Evolutionary conservation across 2,329 filamentous ascomycete species (phyloP), one percentile per base, ranked within the genome.

Genomic region (Ophiostoma angusticollis): DNA sequence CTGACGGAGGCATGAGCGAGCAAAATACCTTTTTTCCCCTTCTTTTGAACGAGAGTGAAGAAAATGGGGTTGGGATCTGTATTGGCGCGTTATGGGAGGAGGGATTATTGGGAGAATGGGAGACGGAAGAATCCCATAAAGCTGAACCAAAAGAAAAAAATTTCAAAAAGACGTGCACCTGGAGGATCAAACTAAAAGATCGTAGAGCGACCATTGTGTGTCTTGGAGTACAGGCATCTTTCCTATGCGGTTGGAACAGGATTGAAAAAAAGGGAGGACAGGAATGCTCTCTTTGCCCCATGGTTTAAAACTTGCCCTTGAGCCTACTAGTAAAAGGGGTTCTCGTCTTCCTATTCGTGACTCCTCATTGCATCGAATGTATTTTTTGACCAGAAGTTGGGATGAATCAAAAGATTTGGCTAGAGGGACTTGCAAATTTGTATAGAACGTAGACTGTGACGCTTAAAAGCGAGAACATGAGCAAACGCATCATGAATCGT

Each of bases 1-100:
- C 72, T 80, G 60, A 74, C 72, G 52, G 67, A 72, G 59, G 71
- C 75, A 60, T 80, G 77, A 40, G 30, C 29, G 29, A 27, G 35
- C 23, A 32, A 32, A 25, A 14, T 25, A 23, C 21, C 24, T 21
- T 13, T 24, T 35, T 32, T 36, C 28, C n/a, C n/a, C n/a, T 24
- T 13, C 31, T 16, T 33, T 29, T 18, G 6, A 21, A 28, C 27
- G 11, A 28, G 29, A 16, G 25, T 23, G 25, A 34, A 4, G 36
- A 23, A 19, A 21, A 31, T 21, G 27, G 16, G 35, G 33, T n/a
- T 16, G 9, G 28, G 31, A n/a, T 23, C 25, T 41, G 37, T 36
- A 38, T 35, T 27, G 37, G 41, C 31, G 33, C 39, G 43, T n/a
- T 32, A 43, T 35, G 33, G 29, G 17, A 24, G 13, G 16, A 22